Evolutionary conservation across 2,329 filamentous ascomycete species (phyloP).

Genomic region (Grosmannia clavigera): DNA sequence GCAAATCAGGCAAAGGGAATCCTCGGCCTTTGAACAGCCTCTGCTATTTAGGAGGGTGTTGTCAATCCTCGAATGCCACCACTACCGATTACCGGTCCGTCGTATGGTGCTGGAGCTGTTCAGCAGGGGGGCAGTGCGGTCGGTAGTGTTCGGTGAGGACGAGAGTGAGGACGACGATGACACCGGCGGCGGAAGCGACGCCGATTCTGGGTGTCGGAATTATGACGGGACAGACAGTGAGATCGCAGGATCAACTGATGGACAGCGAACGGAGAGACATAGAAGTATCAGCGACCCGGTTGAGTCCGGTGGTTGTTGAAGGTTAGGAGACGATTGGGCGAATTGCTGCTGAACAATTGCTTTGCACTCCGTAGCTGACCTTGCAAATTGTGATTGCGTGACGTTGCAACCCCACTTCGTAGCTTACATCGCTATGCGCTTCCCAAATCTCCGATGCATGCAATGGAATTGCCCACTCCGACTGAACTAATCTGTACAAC

Average conservation of each 20-base stretch:
- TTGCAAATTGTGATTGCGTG: background rate
- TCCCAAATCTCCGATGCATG: background rate
- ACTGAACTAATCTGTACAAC: background rate
- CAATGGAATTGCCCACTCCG: background rate
- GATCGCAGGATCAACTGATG: constrained; percentile 40
- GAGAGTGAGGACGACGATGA: background rate
- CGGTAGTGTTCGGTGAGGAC: constrained; percentile 66
- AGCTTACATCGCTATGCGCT: background rate
- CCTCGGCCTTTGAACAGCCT: constrained; percentile 61
- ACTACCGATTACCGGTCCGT: constrained; percentile 76
- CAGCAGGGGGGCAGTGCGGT: constrained; percentile 75
- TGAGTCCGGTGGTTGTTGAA: background rate
- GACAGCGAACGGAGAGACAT: constrained; percentile 44
- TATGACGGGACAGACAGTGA: constrained; percentile 35
- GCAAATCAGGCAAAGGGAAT: constrained; percentile 64
- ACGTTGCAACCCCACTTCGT: background rate
- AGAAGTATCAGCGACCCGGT: constrained; percentile 32
- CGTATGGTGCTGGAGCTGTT: constrained; percentile 91
- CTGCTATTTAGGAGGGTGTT: constrained; percentile 77
- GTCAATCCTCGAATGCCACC: constrained; percentile 73
- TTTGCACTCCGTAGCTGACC: background rate
- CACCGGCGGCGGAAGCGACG: constrained; percentile 17
- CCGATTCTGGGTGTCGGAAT: background rate
- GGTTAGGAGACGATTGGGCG: too few relatives aligned
- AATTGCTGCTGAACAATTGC: background rate